Conservation (phyloP, 352 stramenopile genomes). For the Pythium vanterpoolii region DNA sequence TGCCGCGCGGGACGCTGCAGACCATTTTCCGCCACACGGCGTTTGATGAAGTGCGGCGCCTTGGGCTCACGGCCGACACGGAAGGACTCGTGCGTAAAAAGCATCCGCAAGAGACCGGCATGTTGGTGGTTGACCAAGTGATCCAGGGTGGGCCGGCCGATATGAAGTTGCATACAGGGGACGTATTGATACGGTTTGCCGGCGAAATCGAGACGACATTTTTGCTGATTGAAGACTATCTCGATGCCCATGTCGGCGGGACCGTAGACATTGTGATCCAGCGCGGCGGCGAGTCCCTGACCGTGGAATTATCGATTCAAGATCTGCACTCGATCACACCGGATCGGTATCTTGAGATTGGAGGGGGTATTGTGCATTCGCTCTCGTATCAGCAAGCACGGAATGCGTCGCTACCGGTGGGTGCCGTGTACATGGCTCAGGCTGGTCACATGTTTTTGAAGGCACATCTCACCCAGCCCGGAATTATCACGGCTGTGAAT, state of each 20-base stretch:
- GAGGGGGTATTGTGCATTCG: slow-evolving; percentile 83
- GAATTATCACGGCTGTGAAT: slow-evolving; percentile 86
- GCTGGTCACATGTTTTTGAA: slow-evolving; percentile 91
- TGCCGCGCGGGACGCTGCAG: slow-evolving; percentile 82
- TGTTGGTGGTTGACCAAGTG: slow-evolving; percentile 89
- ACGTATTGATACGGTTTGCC: slow-evolving; percentile 84
- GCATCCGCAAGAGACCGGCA: slow-evolving; percentile 83
- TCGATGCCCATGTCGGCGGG: slow-evolving; percentile 72
- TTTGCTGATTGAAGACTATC: slow-evolving; percentile 67
- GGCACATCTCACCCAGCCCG: slow-evolving; percentile 76
- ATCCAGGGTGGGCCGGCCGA: slow-evolving; percentile 76
- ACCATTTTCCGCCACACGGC: slow-evolving; percentile 88
- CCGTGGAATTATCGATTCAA: slow-evolving; percentile 43
- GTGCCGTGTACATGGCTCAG: slow-evolving; percentile 81
- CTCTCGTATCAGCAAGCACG: slow-evolving; percentile 87
- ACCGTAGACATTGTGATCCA: slow-evolving; percentile 72
- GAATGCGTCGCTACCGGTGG: slow-evolving; percentile 75
- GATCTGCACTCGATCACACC: slow-evolving; percentile 86
- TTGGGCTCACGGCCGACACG: slow-evolving; percentile 67
- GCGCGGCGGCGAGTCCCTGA: slow-evolving; percentile 56
- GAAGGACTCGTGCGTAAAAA: slow-evolving; percentile 65
- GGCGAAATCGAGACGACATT: slow-evolving; percentile 80
- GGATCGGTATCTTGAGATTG: slow-evolving; percentile 80
- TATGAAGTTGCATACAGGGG: slow-evolving; percentile 72
- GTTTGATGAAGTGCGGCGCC: slow-evolving; percentile 86